Evolutionary conservation across 768 basidiomycete species (phyloP).

Genomic region (Trametes coccinea): DNA sequence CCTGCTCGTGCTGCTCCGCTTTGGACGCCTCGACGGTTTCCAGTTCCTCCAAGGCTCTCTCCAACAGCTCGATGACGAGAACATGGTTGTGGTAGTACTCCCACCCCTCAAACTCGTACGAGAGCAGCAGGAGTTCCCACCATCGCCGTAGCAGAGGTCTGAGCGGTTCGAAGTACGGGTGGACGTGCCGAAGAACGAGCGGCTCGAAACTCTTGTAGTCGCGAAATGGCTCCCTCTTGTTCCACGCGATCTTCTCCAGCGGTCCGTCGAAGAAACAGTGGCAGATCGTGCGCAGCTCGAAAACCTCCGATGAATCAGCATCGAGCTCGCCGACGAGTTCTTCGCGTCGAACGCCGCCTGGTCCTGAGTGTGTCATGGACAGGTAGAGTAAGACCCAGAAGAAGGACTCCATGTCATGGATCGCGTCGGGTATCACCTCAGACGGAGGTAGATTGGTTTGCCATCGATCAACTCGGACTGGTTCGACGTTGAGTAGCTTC

Average conservation of each 20-base stretch:
- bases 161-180: neutral
- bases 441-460: neutral
- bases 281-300: neutral
- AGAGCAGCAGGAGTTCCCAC: neutral
- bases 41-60: neutral
- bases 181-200: neutral
- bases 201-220: neutral
- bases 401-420: neutral
- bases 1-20: no score
- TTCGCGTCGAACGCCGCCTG: neutral
- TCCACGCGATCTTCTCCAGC: neutral
- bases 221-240: neutral
- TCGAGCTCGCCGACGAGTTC: neutral
- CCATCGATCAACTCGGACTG: no score
- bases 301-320: neutral
- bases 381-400: neutral
- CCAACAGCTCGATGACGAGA: neutral
- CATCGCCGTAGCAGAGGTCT: neutral
- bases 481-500: neutral
- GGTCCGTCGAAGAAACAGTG: neutral
- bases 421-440: neutral
- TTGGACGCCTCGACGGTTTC: no score
- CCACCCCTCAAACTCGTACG: neutral
- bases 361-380: neutral
- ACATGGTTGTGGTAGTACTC: neutral